Evolutionary conservation across 2,329 filamentous ascomycete species (phyloP).

Genomic region (Trichophyton equinum): DNA sequence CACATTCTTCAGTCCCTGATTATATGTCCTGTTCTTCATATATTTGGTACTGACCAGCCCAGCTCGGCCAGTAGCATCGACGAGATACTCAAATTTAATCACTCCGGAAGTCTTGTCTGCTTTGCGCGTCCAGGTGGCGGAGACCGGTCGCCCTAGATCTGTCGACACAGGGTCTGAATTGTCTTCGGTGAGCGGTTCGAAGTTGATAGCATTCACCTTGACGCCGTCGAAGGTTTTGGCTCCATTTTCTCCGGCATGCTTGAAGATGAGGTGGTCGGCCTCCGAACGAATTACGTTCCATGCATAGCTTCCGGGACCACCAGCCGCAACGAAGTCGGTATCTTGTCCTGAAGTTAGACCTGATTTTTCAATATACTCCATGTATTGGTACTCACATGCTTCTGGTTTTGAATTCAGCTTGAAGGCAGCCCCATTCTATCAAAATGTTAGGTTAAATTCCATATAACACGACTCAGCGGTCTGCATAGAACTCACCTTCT

Average conservation of each 20-base stretch:
- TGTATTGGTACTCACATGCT: slow-evolving; percentile 20
- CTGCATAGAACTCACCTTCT: slow-evolving; percentile 23
- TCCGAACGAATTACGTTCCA: slow-evolving; percentile 40
- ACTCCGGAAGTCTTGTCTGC: background rate
- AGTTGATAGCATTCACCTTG: slow-evolving; percentile 24
- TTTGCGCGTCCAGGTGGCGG: slow-evolving; percentile 6
- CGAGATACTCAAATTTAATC: slow-evolving; percentile 34
- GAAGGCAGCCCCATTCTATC: slow-evolving; percentile 31
- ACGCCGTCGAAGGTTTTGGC: slow-evolving; percentile 33
- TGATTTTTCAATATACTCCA: background rate
- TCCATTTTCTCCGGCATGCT: slow-evolving; percentile 30
- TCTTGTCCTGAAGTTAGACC: slow-evolving; percentile 17
- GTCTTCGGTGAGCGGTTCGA: background rate
- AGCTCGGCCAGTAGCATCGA: slow-evolving; percentile 38
- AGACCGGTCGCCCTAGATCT: background rate
- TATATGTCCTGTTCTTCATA: slow-evolving; percentile 37
- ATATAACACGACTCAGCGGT: background rate
- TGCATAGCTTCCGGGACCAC: slow-evolving; percentile 26
- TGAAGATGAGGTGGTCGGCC: slow-evolving; percentile 34
- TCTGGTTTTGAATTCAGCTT: slow-evolving; percentile 26
- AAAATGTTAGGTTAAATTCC: background rate
- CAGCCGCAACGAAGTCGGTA: slow-evolving; percentile 34
- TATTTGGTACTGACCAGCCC: slow-evolving; percentile 40
- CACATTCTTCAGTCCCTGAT: slow-evolving; percentile 38
- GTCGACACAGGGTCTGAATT: background rate